Percentiles rank a stretch among this genome's conserved stretches.
Conservation (phyloP, 1,284 basidiomycete species). For the Austroboletus rostrupii region DNA sequence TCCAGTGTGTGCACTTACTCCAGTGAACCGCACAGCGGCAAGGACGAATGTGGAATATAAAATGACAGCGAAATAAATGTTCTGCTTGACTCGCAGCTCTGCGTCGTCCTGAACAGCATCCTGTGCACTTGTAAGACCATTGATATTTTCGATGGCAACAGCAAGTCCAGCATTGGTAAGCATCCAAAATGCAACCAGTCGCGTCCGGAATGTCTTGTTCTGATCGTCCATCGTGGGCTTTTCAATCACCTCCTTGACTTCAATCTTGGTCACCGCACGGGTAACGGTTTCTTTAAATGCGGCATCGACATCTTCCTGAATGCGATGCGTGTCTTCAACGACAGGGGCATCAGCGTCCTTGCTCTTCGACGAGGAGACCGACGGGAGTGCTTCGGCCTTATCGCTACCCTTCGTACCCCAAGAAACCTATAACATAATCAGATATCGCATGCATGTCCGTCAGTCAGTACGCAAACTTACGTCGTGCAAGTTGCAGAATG, state of each 20-base stretch:
- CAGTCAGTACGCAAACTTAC: constrained; percentile 39
- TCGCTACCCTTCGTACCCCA: constrained; percentile 98
- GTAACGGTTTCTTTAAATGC: constrained; percentile 92
- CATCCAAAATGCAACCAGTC: constrained; percentile 85
- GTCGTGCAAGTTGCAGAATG: constrained; percentile 93
- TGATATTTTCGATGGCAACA: constrained; percentile 81
- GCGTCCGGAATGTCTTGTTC: constrained; percentile 93
- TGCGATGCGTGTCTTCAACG: constrained; percentile 77
- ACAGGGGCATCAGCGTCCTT: constrained; percentile 74
- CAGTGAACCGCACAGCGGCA: constrained; percentile 75
- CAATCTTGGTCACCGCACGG: constrained; percentile 83
- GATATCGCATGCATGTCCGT: background rate
- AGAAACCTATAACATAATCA: constrained; percentile 50
- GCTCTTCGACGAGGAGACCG: constrained; percentile 79
- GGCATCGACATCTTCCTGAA: constrained; percentile 88
- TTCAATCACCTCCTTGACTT: constrained; percentile 66
- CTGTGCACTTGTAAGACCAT: constrained; percentile 59
- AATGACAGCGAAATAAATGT: constrained; percentile 79
- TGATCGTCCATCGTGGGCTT: constrained; percentile 88
- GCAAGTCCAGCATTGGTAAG: constrained; percentile 76
- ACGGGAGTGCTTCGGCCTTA: constrained; percentile 91
- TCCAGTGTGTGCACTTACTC: constrained; percentile 54
- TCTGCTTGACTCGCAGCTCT: constrained; percentile 58
- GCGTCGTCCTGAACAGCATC: constrained; percentile 41
- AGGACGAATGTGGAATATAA: constrained; percentile 89